Base-by-base conservation (phyloP, 2,329 filamentous ascomycete genomes). In the Lecanoromycetidae sp. region DNA sequence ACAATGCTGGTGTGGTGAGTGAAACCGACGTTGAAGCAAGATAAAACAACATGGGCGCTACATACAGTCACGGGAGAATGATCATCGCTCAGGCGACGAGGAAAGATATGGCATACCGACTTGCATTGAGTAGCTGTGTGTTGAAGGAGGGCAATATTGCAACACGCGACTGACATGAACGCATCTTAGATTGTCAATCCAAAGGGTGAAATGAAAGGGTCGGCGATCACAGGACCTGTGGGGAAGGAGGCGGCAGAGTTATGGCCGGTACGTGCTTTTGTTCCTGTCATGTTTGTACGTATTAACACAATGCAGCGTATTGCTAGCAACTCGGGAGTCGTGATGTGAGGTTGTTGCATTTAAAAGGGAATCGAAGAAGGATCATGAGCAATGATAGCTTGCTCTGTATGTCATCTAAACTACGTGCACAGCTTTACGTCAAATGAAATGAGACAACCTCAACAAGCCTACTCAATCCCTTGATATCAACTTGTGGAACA, bases 141-240 rank as follows among this genome's bases (percentile, higher is more conserved):
- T n/a, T n/a, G n/a, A n/a, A n/a, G n/a, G n/a, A n/a, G n/a, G n/a
- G n/a, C n/a, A n/a, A n/a, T n/a, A n/a, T n/a, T n/a, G 29, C 10
- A 33, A 29, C 20, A 32, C 5, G 19, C 15, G 19, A 48, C 51
- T 51, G 41, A 53, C 45, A 17, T 19, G 15, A 27, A n/a, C 26
- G 25, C 30, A 6, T 27, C 44, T 46, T 65, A 91, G 85, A 98
- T 98, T 66, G 91, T 98, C 79, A 98, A 98, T 80, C 87, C 90
- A 73, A 98, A 98, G 85, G 91, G 91, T 76, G 91, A 98, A 78
- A 98, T 98, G 91, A 98, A 98, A 84, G 91, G 91, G 68, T 95
- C 87, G 58, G 91, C 91, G 71, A 98, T 98, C 71, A 98, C 91
- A 63, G 91, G 91, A 62, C 91, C 91, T 63, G 90, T 98, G 67